Percentiles rank a stretch among this genome's conserved stretches.
Conservation (phyloP, 805 yeast genomes). For the Pichia rugopelliculosa region DNA sequence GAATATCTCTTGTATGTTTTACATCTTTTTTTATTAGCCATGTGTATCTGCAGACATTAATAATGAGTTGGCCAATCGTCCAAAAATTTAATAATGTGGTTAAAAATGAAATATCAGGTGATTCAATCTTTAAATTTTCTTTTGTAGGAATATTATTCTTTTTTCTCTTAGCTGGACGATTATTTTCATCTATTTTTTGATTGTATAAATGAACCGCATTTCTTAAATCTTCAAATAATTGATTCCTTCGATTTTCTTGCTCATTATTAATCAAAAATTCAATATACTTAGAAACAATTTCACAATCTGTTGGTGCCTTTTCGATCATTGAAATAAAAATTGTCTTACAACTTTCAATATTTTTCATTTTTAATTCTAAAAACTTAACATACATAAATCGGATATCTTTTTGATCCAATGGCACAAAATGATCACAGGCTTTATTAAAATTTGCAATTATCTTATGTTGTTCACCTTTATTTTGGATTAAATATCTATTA, state of each 20-base stretch:
- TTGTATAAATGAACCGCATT: slow-evolving; percentile 13
- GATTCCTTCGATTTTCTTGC: slow-evolving; percentile 7
- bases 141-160: background rate
- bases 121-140: background rate
- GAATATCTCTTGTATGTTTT: slow-evolving; percentile 20
- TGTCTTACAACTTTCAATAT: slow-evolving; percentile 15
- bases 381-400: slow-evolving; percentile 27
- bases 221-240: slow-evolving; percentile 12
- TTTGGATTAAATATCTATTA: slow-evolving; percentile 40
- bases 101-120: slow-evolving; percentile 14
- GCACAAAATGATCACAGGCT: slow-evolving; percentile 38
- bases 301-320: slow-evolving; percentile 6
- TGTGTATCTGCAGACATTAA: slow-evolving; percentile 20
- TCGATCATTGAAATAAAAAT: slow-evolving; percentile 17
- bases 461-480: slow-evolving; percentile 26
- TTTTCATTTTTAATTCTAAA: slow-evolving; percentile 15
- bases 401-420: slow-evolving; percentile 19
- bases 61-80: slow-evolving; percentile 23
- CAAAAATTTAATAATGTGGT: slow-evolving; percentile 15
- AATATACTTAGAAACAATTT: slow-evolving; percentile 9
- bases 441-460: slow-evolving; percentile 36
- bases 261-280: slow-evolving; percentile 5
- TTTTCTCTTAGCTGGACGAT: slow-evolving; percentile 2
- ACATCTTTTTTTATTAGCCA: slow-evolving; percentile 21
- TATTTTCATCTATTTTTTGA: slow-evolving; percentile 4